A percentile compares a stretch with the other conserved stretches of the same genome.
phyloP scores from a whole-genome alignment of 768 basidiomycete genomes.

The Tubosaeta brunneosetosa region DNA sequence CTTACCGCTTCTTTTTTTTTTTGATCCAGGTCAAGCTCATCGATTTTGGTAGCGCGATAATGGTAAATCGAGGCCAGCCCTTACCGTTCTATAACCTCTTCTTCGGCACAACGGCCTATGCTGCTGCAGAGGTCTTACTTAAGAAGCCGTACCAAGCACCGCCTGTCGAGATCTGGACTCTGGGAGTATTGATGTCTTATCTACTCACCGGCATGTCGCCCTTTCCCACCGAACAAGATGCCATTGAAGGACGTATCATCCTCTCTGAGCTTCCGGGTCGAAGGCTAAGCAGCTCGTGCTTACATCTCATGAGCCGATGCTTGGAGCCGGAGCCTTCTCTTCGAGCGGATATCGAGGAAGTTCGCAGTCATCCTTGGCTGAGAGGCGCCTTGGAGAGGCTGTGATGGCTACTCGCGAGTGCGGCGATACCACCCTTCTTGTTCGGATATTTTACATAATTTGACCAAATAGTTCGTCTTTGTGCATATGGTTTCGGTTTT shows the following conservation, averaged over 20 bases:
- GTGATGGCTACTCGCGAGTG: slow-evolving; percentile 6
- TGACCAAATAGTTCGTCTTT: slow-evolving; percentile 12
- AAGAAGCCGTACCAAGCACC: slow-evolving; percentile 88
- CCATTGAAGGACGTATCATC: slow-evolving; percentile 60
- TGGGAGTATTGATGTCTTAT: slow-evolving; percentile 92
- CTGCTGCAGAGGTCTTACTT: slow-evolving; percentile 87
- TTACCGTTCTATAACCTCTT: slow-evolving; percentile 73
- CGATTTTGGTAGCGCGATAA: slow-evolving; percentile 89
- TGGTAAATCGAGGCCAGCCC: slow-evolving; percentile 57
- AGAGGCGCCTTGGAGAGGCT: slow-evolving; percentile 19
- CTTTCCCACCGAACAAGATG: slow-evolving; percentile 82
- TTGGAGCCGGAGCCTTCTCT: slow-evolving; percentile 78
- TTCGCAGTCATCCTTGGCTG: slow-evolving; percentile 85
- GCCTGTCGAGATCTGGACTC: slow-evolving; percentile 94
- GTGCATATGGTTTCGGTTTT: slow-evolving; percentile 2
- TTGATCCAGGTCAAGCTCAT: slow-evolving; percentile 77
- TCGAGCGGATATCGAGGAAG: slow-evolving; percentile 77
- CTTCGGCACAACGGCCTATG: slow-evolving; percentile 94
- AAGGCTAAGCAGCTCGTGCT: slow-evolving; percentile 43
- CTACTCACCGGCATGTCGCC: slow-evolving; percentile 90
- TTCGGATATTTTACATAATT: slow-evolving; percentile 6
- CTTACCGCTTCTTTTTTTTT: slow-evolving; percentile 13
- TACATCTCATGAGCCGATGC: slow-evolving; percentile 69
- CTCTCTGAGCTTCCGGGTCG: slow-evolving; percentile 39
- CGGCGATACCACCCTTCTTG: slow-evolving; percentile 7